These are phyloP conservation scores for Collariella sp. DNA, from an alignment of 495 filamentous ascomycete species.

Conservation along the genomic window DNA sequence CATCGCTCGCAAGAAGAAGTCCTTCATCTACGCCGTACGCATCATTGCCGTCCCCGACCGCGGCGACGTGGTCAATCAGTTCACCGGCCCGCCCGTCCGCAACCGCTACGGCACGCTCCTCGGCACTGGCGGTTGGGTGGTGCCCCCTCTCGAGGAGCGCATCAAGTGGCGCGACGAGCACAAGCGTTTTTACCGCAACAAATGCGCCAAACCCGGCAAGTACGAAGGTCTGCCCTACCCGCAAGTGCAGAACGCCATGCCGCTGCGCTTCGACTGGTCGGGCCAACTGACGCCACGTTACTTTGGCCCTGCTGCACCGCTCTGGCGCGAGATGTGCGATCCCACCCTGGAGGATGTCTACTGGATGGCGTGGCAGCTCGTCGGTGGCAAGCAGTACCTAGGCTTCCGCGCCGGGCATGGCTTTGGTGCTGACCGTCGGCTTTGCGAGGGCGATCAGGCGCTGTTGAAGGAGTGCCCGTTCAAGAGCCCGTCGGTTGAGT, in stretches of 20 bases:
- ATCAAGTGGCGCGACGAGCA: conserved; percentile 4
- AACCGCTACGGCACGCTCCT: conserved; percentile 17
- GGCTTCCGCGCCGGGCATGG: conserved; percentile 17
- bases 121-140: conserved; percentile 20
- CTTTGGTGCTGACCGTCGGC: conserved; percentile 12
- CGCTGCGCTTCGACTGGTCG: conserved; percentile 11
- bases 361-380: conserved; percentile 21
- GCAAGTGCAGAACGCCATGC: conserved; percentile 3
- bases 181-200: conserved; percentile 4
- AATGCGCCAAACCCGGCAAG: background rate
- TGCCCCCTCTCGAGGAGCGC: conserved; percentile 20
- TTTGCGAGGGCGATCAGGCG: background rate
- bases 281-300: conserved; percentile 2
- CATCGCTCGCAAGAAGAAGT: conserved; percentile 5
- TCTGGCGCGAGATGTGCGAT: conserved; percentile 18
- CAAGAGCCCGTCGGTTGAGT: conserved; percentile 13
- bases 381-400: conserved; percentile 15
- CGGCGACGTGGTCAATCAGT: conserved; percentile 8
- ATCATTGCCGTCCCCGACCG: conserved; percentile 15
- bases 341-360: conserved; percentile 23
- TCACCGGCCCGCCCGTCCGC: conserved; percentile 15
- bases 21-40: conserved; percentile 18
- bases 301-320: conserved; percentile 13
- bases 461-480: conserved; percentile 13
- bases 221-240: conserved; percentile 5